Evolutionary conservation across 1,284 basidiomycete species (phyloP).

Genomic region (Leccinum fallax): DNA sequence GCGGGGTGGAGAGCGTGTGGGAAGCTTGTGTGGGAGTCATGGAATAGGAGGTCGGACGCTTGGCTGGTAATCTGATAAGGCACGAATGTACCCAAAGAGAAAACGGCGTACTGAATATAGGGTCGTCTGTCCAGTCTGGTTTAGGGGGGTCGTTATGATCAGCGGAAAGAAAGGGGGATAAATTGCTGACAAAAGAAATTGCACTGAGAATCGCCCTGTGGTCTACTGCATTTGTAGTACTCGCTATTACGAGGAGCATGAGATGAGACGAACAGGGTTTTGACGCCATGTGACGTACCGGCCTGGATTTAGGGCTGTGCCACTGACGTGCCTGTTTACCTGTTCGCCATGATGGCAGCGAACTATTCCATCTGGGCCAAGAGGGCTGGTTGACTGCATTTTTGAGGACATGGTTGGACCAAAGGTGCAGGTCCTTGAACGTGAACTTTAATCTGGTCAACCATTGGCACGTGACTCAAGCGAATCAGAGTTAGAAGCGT

Average conservation of each 20-base stretch:
- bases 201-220: constrained; percentile 30
- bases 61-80: constrained; percentile 11
- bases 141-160: not conserved
- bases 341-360: constrained; percentile 34
- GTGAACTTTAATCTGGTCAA: not conserved
- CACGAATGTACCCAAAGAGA: not conserved
- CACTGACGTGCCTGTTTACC: constrained; percentile 31
- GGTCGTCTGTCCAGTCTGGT: constrained; percentile 44
- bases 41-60: not conserved
- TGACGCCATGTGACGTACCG: constrained; percentile 30
- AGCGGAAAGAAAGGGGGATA: not conserved
- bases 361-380: constrained; percentile 30
- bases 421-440: not conserved
- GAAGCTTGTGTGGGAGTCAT: not conserved
- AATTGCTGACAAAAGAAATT: constrained; percentile 39
- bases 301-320: constrained; percentile 29
- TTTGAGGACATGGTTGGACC: constrained; percentile 15
- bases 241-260: constrained; percentile 22
- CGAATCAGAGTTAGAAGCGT: not conserved
- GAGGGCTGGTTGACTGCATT: constrained; percentile 21
- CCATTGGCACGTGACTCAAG: not conserved
- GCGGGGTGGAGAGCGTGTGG: constrained; percentile 6
- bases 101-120: constrained; percentile 16
- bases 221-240: constrained; percentile 36
- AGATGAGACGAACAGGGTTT: not conserved